Percentiles rank a stretch among this genome's conserved stretches.
Conservation (phyloP, 2,329 filamentous ascomycete species). For the Ophidiomyces ophidiicola region DNA sequence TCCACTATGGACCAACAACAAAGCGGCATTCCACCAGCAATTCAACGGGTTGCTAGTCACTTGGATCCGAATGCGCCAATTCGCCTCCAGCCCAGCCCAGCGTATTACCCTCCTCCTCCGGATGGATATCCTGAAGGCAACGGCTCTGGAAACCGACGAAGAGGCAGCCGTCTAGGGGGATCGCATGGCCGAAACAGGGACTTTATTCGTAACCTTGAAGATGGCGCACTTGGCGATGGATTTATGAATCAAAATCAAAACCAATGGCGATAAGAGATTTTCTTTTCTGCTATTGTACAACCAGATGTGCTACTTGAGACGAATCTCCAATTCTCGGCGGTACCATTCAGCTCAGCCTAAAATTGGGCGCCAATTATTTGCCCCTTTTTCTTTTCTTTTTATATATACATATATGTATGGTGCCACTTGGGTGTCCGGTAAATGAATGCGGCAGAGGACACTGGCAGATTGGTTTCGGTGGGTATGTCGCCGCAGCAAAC, state of each 20-base stretch:
- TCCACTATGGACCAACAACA: constrained; percentile 95
- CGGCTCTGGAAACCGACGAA: constrained; percentile 50
- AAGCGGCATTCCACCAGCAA: constrained; percentile 79
- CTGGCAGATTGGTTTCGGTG: too few relatives aligned
- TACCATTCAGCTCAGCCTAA: too few relatives aligned
- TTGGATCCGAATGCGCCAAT: constrained; percentile 91
- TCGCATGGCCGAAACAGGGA: constrained; percentile 49
- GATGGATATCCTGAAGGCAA: constrained; percentile 64
- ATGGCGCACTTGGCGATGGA: constrained; percentile 84
- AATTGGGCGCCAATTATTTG: too few relatives aligned
- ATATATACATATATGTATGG: too few relatives aligned
- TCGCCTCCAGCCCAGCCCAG: constrained; percentile 83
- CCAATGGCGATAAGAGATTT: constrained; percentile 56
- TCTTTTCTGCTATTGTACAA: background rate
- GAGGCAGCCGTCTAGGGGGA: constrained; percentile 56
- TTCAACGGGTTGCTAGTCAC: constrained; percentile 91
- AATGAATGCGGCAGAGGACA: too few relatives aligned
- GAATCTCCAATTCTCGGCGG: too few relatives aligned
- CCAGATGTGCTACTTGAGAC: too few relatives aligned
- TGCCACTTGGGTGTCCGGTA: too few relatives aligned
- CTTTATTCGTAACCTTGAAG: constrained; percentile 89
- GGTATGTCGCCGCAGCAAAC: background rate
- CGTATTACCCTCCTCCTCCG: constrained; percentile 87
- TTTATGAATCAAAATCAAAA: constrained; percentile 62
- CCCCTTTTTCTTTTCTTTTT: too few relatives aligned